These are phyloP conservation scores for Priceomyces castillae DNA, from an alignment of 805 yeast genomes.

Conservation along the genomic window DNA sequence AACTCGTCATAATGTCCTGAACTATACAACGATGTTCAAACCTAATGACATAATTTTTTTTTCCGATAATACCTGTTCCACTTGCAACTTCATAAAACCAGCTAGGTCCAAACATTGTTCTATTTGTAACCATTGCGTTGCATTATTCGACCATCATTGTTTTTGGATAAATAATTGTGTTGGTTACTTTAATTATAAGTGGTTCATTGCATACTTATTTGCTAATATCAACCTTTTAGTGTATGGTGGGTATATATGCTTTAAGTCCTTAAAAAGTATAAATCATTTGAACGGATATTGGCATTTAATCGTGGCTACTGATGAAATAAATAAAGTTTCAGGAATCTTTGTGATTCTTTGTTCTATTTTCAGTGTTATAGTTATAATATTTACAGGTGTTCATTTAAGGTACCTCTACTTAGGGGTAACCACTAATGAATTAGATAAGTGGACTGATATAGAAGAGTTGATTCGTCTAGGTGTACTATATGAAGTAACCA, in stretches of 20 bases:
- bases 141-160: constrained; percentile 59
- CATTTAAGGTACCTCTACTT: constrained; percentile 52
- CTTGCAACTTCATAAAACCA: constrained; percentile 49
- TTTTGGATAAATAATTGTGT: constrained; percentile 71
- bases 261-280: constrained; percentile 15
- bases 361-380: constrained; percentile 33
- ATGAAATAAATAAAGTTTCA: constrained; percentile 33
- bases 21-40: constrained; percentile 20
- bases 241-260: constrained; percentile 43
- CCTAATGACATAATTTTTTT: constrained; percentile 55
- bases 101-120: constrained; percentile 66
- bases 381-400: constrained; percentile 36
- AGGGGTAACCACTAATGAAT: constrained; percentile 77
- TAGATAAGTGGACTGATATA: constrained; percentile 66
- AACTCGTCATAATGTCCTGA: constrained; percentile 10
- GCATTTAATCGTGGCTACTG: constrained; percentile 24
- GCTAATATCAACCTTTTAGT: constrained; percentile 42
- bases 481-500: constrained; percentile 22
- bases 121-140: constrained; percentile 54
- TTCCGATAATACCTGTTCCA: constrained; percentile 42
- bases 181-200: constrained; percentile 62
- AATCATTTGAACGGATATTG: constrained; percentile 16
- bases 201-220: constrained; percentile 55
- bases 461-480: constrained; percentile 42
- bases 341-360: constrained; percentile 44